Conservation (phyloP, 176 grass and related monocot species). For the Phyllostachys edulis region DNA sequence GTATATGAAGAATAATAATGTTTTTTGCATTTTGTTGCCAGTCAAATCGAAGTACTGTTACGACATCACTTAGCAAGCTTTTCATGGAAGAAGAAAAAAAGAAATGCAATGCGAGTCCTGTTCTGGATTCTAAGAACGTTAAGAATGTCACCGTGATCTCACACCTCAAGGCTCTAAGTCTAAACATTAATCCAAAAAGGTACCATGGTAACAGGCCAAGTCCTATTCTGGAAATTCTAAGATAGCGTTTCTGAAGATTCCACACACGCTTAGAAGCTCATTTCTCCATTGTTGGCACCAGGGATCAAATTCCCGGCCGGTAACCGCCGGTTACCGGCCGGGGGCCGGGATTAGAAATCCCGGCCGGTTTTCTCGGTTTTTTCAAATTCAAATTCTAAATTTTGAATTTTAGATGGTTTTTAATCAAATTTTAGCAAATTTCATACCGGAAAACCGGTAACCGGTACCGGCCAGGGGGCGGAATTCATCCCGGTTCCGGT, state of each 20-base stretch:
- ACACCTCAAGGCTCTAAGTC: background rate
- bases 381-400: too few relatives aligned
- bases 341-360: too few relatives aligned
- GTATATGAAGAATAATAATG: background rate
- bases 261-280: background rate
- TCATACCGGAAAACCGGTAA: too few relatives aligned
- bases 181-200: background rate
- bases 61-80: background rate
- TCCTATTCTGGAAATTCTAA: slow-evolving; percentile 3
- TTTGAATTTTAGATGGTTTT: too few relatives aligned
- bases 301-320: too few relatives aligned
- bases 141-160: background rate
- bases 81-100: background rate
- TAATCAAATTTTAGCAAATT: too few relatives aligned
- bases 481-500: too few relatives aligned
- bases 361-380: too few relatives aligned
- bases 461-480: too few relatives aligned
- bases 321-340: too few relatives aligned
- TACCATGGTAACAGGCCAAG: background rate
- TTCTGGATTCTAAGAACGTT: background rate
- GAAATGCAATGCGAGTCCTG: background rate
- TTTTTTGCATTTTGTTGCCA: background rate
- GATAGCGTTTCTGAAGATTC: background rate
- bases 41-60: background rate
- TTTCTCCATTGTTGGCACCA: background rate